Base-by-base conservation (phyloP, 768 basidiomycete species). In the Termitomyces bulborhizus region DNA sequence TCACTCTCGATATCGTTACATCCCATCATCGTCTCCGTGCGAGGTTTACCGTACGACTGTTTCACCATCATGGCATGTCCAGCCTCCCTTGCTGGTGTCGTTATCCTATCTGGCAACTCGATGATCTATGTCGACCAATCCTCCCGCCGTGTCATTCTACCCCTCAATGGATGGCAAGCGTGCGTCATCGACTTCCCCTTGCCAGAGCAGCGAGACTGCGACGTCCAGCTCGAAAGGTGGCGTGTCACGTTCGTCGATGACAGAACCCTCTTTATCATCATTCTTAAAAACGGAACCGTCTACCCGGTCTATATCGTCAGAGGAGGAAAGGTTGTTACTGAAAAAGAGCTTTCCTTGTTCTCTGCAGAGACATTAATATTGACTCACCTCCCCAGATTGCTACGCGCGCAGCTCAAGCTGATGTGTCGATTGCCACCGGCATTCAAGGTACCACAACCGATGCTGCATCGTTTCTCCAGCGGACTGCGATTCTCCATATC, bases 91-190 rank as follows among this genome's bases (percentile, higher is more conserved):
- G 93, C 93, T 0, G 97, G 96, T 21, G 85, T 96, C 0, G 72
- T 97, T 18, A 70, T 98, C 54, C 70, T 89, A 29, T 80, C 89
- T 0, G 75, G 81, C 51, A 96, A 97, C 69, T 80, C 88, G 0
- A 70, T 98, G 57, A 79, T 98, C 31, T 90, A 97, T 65, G 79
- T 98, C 64, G 94, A 97, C 68, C 93, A 94, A 66, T 78, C 89
- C 2, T 85, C 89, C 5, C 82, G 88, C 46, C 79, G 85, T 6
- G 80, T 90, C 24, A 81, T 76, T 3, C 74, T 90, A 2, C 82
- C 90, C 1, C 76, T 91, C 11, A 98, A 93, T 66, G 92, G 89
- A 36, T 98, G 96, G 95, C 79, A 85, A 51, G 62, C 76, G 13
- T 80, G 91, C 34, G 78, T 87, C 40, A 89, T 85, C 59, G 86